Conservation (phyloP, 371 early-diverging fungal species). For the Apophysomyces variabilis region DNA sequence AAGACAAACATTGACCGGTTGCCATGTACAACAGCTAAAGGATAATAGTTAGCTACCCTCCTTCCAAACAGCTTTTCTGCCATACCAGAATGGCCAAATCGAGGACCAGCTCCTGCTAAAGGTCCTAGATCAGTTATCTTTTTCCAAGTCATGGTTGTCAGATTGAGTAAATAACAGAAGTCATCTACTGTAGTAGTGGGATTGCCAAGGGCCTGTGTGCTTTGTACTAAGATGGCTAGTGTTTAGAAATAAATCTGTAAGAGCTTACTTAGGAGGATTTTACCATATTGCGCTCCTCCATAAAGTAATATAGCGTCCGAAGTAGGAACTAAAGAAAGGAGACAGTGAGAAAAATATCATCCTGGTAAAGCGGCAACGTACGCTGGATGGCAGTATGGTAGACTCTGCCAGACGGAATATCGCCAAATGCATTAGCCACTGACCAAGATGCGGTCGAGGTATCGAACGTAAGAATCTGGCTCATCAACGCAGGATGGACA, state of each 20-base stretch:
- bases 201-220: not conserved
- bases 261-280: not conserved
- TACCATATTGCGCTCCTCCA: not conserved
- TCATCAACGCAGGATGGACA: constrained; percentile 13
- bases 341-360: not conserved
- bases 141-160: constrained; percentile 11
- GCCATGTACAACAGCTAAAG: constrained; percentile 17
- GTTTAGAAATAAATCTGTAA: not conserved
- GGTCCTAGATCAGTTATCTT: constrained; percentile 11
- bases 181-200: constrained; percentile 17
- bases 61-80: not conserved
- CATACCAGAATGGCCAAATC: constrained; percentile 30
- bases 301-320: not conserved
- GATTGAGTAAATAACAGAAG: constrained; percentile 18
- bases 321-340: not conserved
- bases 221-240: not conserved
- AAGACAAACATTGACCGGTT: constrained; percentile 22
- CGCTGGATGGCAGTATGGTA: constrained; percentile 21
- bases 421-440: not conserved
- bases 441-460: constrained; percentile 13
- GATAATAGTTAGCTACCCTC: not conserved
- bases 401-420: constrained; percentile 16
- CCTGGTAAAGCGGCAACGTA: not conserved
- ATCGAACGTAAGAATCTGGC: constrained; percentile 15
- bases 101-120: constrained; percentile 22